phyloP scores from a whole-genome alignment of 2,329 filamentous ascomycete genomes.

The Claviceps africana region DNA sequence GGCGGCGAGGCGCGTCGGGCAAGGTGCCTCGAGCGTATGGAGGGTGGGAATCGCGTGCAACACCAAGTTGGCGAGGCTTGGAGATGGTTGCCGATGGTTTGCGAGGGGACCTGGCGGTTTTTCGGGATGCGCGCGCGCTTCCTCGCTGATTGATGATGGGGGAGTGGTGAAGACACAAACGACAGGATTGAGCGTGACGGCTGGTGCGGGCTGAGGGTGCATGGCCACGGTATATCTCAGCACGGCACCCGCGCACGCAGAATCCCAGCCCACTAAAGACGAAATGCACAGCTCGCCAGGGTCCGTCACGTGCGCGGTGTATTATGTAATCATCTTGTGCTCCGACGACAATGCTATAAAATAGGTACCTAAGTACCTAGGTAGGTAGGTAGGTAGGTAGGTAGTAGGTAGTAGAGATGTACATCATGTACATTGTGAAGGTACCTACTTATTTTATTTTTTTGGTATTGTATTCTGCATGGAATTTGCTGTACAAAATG shows the following conservation, averaged over 20 bases:
- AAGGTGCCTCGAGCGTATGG: slow-evolving; percentile 25
- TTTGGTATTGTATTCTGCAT: too few species aligned
- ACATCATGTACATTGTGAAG: too few species aligned
- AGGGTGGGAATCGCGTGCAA: slow-evolving; percentile 41
- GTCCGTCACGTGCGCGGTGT: neutral
- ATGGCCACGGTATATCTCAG: slow-evolving; percentile 29
- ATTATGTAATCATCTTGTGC: too few species aligned
- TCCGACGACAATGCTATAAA: too few species aligned
- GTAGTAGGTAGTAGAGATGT: too few species aligned
- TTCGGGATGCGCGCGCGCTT: slow-evolving; percentile 42
- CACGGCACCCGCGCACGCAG: slow-evolving; percentile 22
- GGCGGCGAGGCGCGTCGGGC: slow-evolving; percentile 27
- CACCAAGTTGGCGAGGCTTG: slow-evolving; percentile 36
- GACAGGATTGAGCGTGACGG: slow-evolving; percentile 36
- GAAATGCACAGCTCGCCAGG: neutral
- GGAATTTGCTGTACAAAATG: too few species aligned
- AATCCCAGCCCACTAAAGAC: slow-evolving; percentile 14
- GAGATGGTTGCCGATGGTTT: slow-evolving; percentile 46
- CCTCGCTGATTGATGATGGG: slow-evolving; percentile 34
- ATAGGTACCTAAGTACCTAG: too few species aligned
- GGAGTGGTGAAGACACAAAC: slow-evolving; percentile 39
- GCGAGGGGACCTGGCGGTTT: slow-evolving; percentile 45
- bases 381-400: too few species aligned
- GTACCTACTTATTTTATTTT: too few species aligned
- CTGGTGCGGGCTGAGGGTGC: slow-evolving; percentile 27